Conservation (phyloP, 73 alveolate species). For the Symbiodinium pilosum region DNA sequence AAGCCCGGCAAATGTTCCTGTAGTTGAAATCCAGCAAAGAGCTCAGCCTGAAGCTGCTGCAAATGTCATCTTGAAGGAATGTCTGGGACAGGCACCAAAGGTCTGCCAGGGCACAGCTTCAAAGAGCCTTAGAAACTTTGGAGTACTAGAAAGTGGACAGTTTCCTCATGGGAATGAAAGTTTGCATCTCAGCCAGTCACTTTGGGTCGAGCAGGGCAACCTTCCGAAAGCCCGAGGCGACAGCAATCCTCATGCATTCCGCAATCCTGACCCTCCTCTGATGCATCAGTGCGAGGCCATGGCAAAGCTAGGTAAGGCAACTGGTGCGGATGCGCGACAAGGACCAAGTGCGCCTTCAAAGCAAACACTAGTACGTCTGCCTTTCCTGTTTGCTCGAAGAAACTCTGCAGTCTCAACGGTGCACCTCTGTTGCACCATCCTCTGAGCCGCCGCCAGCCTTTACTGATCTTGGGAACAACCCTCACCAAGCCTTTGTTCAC, state of each 20-base stretch:
- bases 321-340: conserved; percentile 91
- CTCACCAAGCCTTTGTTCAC: too few relatives aligned
- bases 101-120: conserved; percentile 67
- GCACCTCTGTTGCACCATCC: conserved; percentile 86
- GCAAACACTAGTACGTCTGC: too few relatives aligned
- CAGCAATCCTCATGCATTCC: conserved; percentile 52
- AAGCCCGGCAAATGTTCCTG: background rate
- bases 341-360: conserved; percentile 70
- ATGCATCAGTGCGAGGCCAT: background rate
- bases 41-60: background rate
- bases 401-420: too few relatives aligned
- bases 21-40: background rate
- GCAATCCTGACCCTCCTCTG: too few relatives aligned
- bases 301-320: conserved; percentile 49
- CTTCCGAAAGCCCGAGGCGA: conserved; percentile 70
- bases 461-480: too few relatives aligned
- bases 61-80: too few relatives aligned
- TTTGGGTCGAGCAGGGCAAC: conserved; percentile 64
- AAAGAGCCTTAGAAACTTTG: conserved; percentile 1
- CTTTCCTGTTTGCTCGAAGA: too few relatives aligned
- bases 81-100: conserved; percentile 23
- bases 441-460: conserved; percentile 36
- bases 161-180: too few relatives aligned
- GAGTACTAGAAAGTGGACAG: too few relatives aligned
- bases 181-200: background rate